These are phyloP conservation scores for Lachancea thermotolerans DNA, from an alignment of 805 yeast species.

Conservation along the genomic window DNA sequence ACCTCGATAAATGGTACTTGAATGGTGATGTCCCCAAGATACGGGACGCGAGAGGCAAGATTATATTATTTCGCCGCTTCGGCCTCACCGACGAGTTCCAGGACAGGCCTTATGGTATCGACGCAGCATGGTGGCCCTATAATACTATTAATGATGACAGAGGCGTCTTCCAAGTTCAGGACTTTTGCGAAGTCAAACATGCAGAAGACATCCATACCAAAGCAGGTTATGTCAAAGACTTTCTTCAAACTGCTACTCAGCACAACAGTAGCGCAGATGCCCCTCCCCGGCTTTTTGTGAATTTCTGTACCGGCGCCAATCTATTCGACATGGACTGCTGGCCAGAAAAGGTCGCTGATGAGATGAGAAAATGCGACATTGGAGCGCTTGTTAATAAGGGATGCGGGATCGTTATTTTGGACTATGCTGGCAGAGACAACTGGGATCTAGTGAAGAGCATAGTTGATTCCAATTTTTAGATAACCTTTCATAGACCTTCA, in stretches of 20 bases:
- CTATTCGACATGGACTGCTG: constrained; percentile 66
- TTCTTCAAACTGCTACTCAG: constrained; percentile 46
- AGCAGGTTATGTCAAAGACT: constrained; percentile 47
- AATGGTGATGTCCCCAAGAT: constrained; percentile 49
- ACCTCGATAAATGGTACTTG: constrained; percentile 52
- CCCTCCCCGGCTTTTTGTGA: constrained; percentile 55
- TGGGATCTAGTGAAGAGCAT: constrained; percentile 51
- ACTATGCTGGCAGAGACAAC: constrained; percentile 54
- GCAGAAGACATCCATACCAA: constrained; percentile 51
- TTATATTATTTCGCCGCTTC: constrained; percentile 60
- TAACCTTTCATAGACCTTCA: neutral
- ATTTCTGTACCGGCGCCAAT: constrained; percentile 69
- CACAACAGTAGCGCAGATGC: constrained; percentile 38
- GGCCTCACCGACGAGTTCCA: constrained; percentile 35
- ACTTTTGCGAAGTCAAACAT: constrained; percentile 57
- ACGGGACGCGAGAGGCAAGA: constrained; percentile 61
- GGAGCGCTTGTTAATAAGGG: constrained; percentile 46
- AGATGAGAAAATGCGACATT: constrained; percentile 39
- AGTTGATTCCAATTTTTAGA: constrained; percentile 43
- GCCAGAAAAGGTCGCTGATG: constrained; percentile 62
- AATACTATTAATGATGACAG: constrained; percentile 62
- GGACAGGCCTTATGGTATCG: constrained; percentile 44
- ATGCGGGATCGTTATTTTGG: constrained; percentile 60
- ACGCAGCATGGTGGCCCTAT: constrained; percentile 61
- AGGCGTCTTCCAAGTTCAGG: constrained; percentile 60